Base-by-base conservation (phyloP, 2,329 filamentous ascomycete genomes). In the Zymoseptoria brevis region DNA sequence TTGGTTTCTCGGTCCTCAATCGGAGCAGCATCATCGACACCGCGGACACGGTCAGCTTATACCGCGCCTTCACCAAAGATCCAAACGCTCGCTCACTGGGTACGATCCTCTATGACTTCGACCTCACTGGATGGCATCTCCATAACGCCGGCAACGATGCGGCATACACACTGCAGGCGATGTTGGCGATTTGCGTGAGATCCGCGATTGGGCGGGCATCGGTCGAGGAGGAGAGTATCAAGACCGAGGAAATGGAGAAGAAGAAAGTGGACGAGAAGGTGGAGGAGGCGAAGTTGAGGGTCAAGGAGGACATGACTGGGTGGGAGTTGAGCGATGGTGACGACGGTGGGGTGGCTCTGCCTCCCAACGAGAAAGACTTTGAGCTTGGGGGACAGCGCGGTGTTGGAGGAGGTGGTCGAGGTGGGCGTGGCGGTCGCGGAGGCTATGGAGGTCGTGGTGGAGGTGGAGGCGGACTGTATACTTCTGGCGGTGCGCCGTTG, bases 21-120 rank as follows among this genome's bases (percentile, higher is more conserved):
- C 74, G 84, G 6, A 71, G 75, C 2, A 83, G 82, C 57, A 77
- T 90, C 26, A 64, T 84, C 22, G 63, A 64, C 45, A 59, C 57
- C 9, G 50, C 59, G 35, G 94, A 99, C 70, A 96, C 90, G 0
- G 82, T 84, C 53, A 75, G 76, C 45, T 81, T 96, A 71, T 88
- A 87, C 74, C 84, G 85, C 61, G 81, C 83, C 13, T 81, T 87
- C 68, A 80, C 79, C 30, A 77, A 80, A 13, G 79, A 82, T 21
- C 59, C 60, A 7, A 67, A 70, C 0, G 76, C 87, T 2, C 71
- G 78, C 3, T 81, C 81, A 1, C 80, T 97, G 1, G 76, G 75
- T 0, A 75, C 67, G 5, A 79, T 95, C 13, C 80, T 96, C 22
- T 68, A 73, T 5, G 80, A 87, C 5, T 77, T 96, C 26, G 82